Evolutionary conservation across 495 filamentous ascomycete species (phyloP).

Genomic region (Emericellopsis terricola): DNA sequence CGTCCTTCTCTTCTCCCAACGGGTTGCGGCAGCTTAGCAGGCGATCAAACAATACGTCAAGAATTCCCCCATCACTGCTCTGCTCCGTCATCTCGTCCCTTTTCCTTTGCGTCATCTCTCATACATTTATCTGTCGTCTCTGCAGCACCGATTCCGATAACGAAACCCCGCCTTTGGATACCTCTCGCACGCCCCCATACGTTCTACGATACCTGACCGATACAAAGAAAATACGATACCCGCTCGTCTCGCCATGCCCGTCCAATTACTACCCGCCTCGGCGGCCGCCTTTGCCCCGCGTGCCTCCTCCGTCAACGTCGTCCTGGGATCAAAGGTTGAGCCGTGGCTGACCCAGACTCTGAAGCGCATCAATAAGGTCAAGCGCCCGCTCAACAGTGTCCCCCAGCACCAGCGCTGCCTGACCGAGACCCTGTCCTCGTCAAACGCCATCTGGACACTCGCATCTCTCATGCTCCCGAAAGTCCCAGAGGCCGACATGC

Average conservation of each 20-base stretch:
- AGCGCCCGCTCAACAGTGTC: constrained; percentile 94
- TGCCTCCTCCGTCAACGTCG: constrained; percentile 79
- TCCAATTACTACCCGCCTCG: constrained; percentile 80
- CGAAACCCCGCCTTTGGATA: constrained; percentile 1
- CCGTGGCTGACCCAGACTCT: constrained; percentile 94
- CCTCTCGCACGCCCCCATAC: neutral
- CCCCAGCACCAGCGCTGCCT: constrained; percentile 93
- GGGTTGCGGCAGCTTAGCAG: constrained; percentile 3
- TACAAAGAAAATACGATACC: neutral
- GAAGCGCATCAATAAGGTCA: constrained; percentile 94
- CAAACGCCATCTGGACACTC: constrained; percentile 89
- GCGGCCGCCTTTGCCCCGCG: constrained; percentile 93
- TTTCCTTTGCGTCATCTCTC: neutral
- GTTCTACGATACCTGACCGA: neutral
- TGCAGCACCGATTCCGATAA: too few relatives aligned
- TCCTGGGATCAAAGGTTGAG: constrained; percentile 85
- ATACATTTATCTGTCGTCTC: too few relatives aligned
- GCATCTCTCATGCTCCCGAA: constrained; percentile 88
- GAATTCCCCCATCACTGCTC: constrained; percentile 1
- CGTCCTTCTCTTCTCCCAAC: constrained; percentile 18
- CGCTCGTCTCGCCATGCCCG: constrained; percentile 47
- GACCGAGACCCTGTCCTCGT: constrained; percentile 84
- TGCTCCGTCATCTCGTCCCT: constrained; percentile 1
- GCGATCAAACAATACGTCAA: constrained; percentile 1
- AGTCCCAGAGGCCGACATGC: constrained; percentile 73